Evolutionary conservation across 2,329 filamentous ascomycete species (phyloP), one percentile per base, ranked within the genome.

Genomic region (Aspergillus phoenicis): DNA sequence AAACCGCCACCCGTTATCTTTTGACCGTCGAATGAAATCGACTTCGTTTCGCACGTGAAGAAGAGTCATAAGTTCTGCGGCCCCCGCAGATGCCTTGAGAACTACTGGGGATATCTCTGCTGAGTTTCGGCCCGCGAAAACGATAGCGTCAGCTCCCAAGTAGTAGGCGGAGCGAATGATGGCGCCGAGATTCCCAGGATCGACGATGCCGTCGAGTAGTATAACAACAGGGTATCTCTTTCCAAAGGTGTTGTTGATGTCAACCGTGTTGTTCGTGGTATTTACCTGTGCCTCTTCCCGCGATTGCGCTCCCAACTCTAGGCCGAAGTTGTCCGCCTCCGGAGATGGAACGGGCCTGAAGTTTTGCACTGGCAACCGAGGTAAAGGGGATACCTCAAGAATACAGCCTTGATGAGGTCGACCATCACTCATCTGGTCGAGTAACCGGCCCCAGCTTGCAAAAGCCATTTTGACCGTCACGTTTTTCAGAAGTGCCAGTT

Each of bases 381-480:
- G 92, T 1, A 98, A 77, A 1, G 91, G 91, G 0, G 93, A 97
- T 13, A 90, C 87, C 77, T 99, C 95, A 3, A 99, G 84, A 15
- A 98, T 83, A 68, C 89, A 89, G 51, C 94, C 93, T 71, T 98
- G 97, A 77, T 99, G 94, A 36, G 94, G 92, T 43, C 95, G 85
- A 1, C 89, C 88, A 59, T 83, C 85, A 66, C 90, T 91, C 86
- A 96, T 91, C 77, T 91, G 93, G 76, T 96, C 89, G 79, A 99
- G 84, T 43, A 92, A 79, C 0, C 84, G 84, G 61, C 91, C 78
- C 71, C 88, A 88, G 1, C 83, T 80, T 20, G 81, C 80, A 45
- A 85, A 85, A 39, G 94, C 85, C 47, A 84, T 77, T 5, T 82
- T 82, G 39, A 91, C 81, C 3, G 80, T 73, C 5, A 95, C 77